Evolutionary conservation across 164 flowering plant genomes (phyloP).

Genomic region (Paratinospora sagittata): DNA sequence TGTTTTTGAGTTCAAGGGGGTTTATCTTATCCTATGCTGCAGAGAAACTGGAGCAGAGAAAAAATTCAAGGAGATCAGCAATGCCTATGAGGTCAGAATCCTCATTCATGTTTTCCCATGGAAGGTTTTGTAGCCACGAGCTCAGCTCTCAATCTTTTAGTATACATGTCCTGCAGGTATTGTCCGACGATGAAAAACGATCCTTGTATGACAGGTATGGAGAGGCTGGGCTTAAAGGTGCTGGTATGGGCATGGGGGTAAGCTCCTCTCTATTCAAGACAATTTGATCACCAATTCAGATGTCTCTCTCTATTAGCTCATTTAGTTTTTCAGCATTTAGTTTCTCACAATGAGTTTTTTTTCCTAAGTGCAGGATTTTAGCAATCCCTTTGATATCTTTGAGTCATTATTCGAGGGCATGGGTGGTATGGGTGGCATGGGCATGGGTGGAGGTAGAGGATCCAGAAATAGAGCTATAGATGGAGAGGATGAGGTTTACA

Average conservation of each 20-base stretch:
- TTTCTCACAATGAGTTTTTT: constrained; percentile 6
- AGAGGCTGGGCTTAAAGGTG: constrained; percentile 92
- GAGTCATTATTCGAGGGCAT: constrained; percentile 77
- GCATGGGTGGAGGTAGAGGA: constrained; percentile 55
- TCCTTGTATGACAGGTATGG: constrained; percentile 93
- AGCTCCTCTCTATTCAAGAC: constrained; percentile 20
- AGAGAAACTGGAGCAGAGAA: constrained; percentile 89
- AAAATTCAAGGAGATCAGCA: constrained; percentile 90
- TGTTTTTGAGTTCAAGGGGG: neutral
- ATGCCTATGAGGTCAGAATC: constrained; percentile 81
- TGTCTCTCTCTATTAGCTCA: neutral
- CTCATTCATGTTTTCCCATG: neutral
- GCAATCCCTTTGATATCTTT: constrained; percentile 85
- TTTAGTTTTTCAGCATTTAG: neutral
- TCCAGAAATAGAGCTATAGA: constrained; percentile 60
- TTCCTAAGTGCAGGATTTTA: constrained; percentile 62
- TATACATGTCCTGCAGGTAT: constrained; percentile 44
- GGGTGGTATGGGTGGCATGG: constrained; percentile 69
- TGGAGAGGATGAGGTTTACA: constrained; percentile 80
- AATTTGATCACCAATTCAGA: neutral
- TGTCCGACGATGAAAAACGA: constrained; percentile 94
- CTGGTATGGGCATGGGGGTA: constrained; percentile 88
- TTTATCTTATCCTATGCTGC: neutral
- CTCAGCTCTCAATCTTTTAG: neutral
- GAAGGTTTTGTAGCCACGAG: neutral